phyloP scores from a whole-genome alignment of 1,284 basidiomycete species.

The Sutorius eximius region DNA sequence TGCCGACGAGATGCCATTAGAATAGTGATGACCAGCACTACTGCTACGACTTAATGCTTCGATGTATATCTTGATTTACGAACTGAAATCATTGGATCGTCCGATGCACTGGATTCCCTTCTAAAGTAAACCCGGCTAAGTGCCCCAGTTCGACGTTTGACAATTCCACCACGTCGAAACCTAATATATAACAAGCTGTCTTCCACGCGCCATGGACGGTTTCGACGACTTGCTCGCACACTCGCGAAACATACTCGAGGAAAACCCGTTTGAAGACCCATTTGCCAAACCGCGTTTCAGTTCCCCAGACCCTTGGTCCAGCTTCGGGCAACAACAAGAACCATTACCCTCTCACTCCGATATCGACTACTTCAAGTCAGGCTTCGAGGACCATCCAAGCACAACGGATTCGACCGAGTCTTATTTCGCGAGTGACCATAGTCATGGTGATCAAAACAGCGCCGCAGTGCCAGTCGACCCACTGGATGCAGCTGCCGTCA shows the following conservation, averaged over 20 bases:
- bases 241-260: constrained; percentile 59
- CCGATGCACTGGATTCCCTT: background rate
- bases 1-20: constrained; percentile 80
- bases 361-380: constrained; percentile 34
- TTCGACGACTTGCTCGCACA: constrained; percentile 78
- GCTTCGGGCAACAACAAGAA: constrained; percentile 35
- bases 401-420: constrained; percentile 29
- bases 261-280: constrained; percentile 77
- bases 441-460: constrained; percentile 19
- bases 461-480: constrained; percentile 37
- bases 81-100: constrained; percentile 4
- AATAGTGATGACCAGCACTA: constrained; percentile 42
- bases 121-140: background rate
- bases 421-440: constrained; percentile 18
- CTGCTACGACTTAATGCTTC: background rate
- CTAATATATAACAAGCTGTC: background rate
- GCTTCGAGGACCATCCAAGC: constrained; percentile 35
- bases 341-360: constrained; percentile 22
- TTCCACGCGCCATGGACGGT: constrained; percentile 49
- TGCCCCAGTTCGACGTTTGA: background rate
- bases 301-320: constrained; percentile 79
- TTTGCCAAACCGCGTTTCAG: constrained; percentile 59
- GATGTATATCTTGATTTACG: constrained; percentile 15
- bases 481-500: constrained; percentile 44
- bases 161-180: background rate